Base-by-base conservation (phyloP, 2,329 filamentous ascomycete genomes). In the Alternaria sp. region DNA sequence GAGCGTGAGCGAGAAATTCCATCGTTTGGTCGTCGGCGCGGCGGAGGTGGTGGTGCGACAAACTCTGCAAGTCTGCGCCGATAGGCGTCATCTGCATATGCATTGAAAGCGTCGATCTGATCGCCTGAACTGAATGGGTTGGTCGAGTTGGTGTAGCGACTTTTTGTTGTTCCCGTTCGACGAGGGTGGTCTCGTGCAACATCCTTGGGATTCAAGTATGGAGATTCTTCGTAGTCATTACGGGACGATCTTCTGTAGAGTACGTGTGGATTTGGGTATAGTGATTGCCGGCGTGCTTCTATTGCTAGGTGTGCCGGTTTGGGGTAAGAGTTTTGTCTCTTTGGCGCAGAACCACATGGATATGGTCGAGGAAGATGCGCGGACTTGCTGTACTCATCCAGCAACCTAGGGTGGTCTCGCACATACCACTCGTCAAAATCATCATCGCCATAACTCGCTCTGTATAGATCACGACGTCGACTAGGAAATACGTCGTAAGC, bases 321-420 rank as follows among this genome's bases (percentile, higher is more conserved):
- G 33, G 33, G 0, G 33, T 41, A 41, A 3, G 33, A 41, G 2
- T 41, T 0, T 41, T 41, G 2, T 41, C 33, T 0, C 33, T n/a
- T 41, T 8, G 15, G 0, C 1, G 33, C 0, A n/a, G 6, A 0
- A n/a, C 15, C 15, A 41, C 0, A 41, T 0, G 33, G 0, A 41
- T 3, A 41, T n/a, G 15, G 33, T 41, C 0, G 15, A 41, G 33
- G 1, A n/a, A n/a, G 33, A 41, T 41, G 1, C 0, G 33, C 0
- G 15, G 33, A 41, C 33, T n/a, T 41, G 33, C 15, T 41, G 25
- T 26, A 26, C 8, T 26, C 2, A 26, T 26, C 25, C 9, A 26
- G 25, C 25, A 8, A 26, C 15, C 0, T 41, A n/a, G 33, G 15
- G 33, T 41, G 33, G 15, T n/a, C 33, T n/a, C 0, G 15, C 15